Evolutionary conservation across 371 early-diverging fungal species (phyloP).

Genomic region (Rhizopus microsporus): DNA sequence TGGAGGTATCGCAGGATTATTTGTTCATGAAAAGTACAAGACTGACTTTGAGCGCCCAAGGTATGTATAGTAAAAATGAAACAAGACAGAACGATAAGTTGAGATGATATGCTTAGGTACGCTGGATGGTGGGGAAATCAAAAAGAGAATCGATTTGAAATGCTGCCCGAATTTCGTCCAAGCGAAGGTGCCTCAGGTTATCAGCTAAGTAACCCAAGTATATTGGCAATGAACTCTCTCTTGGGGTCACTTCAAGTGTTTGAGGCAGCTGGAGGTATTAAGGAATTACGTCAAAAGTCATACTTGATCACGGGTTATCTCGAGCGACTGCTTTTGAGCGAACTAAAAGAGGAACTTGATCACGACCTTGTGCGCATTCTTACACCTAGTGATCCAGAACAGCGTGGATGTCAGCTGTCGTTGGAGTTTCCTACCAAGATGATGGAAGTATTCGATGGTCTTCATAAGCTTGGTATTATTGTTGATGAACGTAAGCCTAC

Average conservation of each 20-base stretch:
- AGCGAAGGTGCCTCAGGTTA: conserved; percentile 84
- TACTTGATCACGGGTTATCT: conserved; percentile 81
- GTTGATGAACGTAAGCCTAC: conserved; percentile 92
- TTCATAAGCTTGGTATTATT: conserved; percentile 74
- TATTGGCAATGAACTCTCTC: conserved; percentile 72
- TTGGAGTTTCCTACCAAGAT: conserved; percentile 65
- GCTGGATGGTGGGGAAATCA: conserved; percentile 97
- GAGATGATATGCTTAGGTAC: conserved; percentile 47
- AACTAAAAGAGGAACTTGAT: conserved; percentile 33
- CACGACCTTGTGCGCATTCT: conserved; percentile 65
- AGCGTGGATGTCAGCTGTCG: conserved; percentile 91
- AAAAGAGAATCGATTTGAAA: conserved; percentile 75
- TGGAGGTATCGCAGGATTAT: conserved; percentile 90
- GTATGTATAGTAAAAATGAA: conserved; percentile 18
- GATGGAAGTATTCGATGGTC: conserved; percentile 57
- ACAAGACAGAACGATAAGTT: background rate
- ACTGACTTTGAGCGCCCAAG: conserved; percentile 51
- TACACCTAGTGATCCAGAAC: conserved; percentile 75
- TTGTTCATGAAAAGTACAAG: conserved; percentile 80
- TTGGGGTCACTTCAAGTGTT: conserved; percentile 82
- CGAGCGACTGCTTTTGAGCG: conserved; percentile 55
- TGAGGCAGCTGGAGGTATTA: conserved; percentile 66
- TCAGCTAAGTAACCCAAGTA: conserved; percentile 88
- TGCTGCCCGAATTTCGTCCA: conserved; percentile 77
- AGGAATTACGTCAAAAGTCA: conserved; percentile 72